phyloP scores from a whole-genome alignment of 345 rosid species.

The Ceriops tagal region DNA sequence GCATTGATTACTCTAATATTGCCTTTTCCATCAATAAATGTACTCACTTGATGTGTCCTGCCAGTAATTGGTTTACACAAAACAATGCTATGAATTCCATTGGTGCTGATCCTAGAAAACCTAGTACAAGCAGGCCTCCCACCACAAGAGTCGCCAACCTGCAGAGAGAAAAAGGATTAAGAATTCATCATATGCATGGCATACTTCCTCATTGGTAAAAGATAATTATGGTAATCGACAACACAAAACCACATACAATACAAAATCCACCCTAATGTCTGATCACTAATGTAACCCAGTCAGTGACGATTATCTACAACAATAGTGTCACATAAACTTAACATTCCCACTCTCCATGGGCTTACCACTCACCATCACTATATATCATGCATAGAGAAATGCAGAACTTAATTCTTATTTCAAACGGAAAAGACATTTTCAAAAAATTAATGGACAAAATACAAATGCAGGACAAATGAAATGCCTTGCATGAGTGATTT shows the following conservation, averaged over 20 bases:
- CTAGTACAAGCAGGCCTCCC: conserved; percentile 86
- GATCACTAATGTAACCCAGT: not conserved
- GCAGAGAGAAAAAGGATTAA: conserved; percentile 17
- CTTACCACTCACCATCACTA: not conserved
- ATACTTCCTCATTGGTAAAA: not conserved
- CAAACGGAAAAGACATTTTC: not conserved
- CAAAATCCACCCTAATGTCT: not conserved
- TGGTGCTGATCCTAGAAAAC: conserved; percentile 73
- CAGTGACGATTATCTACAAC: not conserved
- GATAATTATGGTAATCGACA: not conserved
- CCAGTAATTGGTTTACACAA: conserved; percentile 92
- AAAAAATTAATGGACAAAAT: not conserved
- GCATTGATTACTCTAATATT: no score
- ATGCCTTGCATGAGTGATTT: not conserved
- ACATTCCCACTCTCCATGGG: not conserved
- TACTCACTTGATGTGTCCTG: conserved; percentile 84
- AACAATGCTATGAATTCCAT: conserved; percentile 78
- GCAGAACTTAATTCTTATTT: not conserved
- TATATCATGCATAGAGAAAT: not conserved
- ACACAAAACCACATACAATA: not conserved
- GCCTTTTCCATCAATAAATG: not conserved
- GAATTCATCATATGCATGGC: conserved; percentile 8
- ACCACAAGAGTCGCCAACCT: conserved; percentile 47
- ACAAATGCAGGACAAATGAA: not conserved
- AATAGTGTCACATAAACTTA: not conserved